Conservation (phyloP, 169 alveolate species). For the Plasmodium coatneyi region DNA sequence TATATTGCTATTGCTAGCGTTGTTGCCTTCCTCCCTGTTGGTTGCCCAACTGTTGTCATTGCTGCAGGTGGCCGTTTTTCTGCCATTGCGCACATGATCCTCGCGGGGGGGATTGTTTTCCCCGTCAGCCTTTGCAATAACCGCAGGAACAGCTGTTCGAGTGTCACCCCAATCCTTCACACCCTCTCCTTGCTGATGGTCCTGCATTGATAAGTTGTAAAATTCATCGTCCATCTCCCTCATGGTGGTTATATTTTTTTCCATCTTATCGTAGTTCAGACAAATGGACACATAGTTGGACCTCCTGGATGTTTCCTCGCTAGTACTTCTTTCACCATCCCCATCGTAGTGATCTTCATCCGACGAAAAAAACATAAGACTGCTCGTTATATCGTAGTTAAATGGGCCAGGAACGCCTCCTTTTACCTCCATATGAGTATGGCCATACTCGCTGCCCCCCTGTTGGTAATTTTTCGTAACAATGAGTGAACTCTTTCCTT, state of each 20-base stretch:
- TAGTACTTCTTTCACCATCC: background rate
- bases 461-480: background rate
- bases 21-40: background rate
- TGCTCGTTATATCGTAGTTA: background rate
- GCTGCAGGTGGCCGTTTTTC: background rate
- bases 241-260: slow-evolving; percentile 15
- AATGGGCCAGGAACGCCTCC: background rate
- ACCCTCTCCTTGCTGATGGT: background rate
- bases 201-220: background rate
- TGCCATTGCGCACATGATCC: background rate
- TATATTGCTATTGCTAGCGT: background rate
- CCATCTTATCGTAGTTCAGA: slow-evolving; percentile 8
- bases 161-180: background rate
- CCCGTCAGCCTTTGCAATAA: background rate
- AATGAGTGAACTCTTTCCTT: background rate
- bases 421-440: background rate
- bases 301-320: background rate
- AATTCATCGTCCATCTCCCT: slow-evolving; percentile 14
- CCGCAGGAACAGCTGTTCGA: background rate
- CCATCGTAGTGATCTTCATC: slow-evolving; percentile 4
- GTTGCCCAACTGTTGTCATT: background rate
- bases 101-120: background rate
- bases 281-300: background rate
- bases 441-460: background rate
- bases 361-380: slow-evolving; percentile 12